Conservation (phyloP, 345 rosid species). For the Eucalyptus virginea region DNA sequence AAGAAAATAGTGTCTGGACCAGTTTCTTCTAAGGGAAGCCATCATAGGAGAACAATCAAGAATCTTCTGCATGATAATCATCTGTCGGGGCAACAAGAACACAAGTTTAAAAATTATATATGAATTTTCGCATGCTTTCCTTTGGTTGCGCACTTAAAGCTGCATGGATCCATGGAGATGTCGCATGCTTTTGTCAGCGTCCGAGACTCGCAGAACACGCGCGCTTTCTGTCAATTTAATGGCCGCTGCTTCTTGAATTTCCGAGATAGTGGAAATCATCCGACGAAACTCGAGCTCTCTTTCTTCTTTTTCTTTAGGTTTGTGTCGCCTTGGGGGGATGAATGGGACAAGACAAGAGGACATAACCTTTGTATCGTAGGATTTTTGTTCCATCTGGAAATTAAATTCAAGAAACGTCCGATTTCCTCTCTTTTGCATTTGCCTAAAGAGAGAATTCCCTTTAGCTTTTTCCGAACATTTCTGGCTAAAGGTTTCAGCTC, state of each 20-base stretch:
- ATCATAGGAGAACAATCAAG: not conserved
- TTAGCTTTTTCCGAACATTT: not conserved
- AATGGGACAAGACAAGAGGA: not conserved
- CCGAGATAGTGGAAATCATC: not conserved
- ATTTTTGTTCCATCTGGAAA: not conserved
- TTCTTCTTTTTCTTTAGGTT: not conserved
- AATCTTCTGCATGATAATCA: not conserved
- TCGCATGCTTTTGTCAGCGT: not conserved
- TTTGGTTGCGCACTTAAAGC: not conserved
- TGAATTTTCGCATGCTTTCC: not conserved
- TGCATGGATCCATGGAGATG: not conserved
- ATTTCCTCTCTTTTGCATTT: not conserved
- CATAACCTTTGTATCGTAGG: not conserved
- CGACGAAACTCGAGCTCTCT: not conserved
- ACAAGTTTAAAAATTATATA: not conserved
- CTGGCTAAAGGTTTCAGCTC: not conserved
- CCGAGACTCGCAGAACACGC: not conserved
- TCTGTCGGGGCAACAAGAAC: not conserved
- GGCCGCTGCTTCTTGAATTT: not conserved
- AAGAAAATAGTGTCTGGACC: not conserved
- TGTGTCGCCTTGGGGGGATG: not conserved
- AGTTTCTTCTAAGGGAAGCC: not conserved
- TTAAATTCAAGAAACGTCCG: not conserved
- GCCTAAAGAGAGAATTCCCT: not conserved
- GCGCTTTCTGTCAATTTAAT: not conserved